These are phyloP conservation scores for Penicillium sclerotigenum DNA, from an alignment of 2,329 filamentous ascomycete genomes.

Conservation along the genomic window DNA sequence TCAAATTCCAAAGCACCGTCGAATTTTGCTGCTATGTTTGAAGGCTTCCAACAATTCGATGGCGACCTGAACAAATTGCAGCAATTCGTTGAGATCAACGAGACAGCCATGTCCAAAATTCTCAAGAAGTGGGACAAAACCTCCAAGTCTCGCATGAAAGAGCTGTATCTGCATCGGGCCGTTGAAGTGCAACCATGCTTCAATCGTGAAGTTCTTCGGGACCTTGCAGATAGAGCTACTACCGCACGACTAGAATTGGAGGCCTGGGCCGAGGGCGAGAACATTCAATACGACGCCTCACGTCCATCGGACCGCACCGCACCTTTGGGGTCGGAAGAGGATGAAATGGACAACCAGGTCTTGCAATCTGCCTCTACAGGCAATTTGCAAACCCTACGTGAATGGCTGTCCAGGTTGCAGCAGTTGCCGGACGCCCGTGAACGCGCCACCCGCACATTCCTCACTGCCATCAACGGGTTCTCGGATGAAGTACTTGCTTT, in stretches of 20 bases:
- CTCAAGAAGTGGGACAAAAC: constrained; percentile 99
- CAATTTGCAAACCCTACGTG: constrained; percentile 71
- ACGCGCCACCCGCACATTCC: constrained; percentile 82
- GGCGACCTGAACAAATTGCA: constrained; percentile 93
- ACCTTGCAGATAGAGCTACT: constrained; percentile 92
- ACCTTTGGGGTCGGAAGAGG: constrained; percentile 69
- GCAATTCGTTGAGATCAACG: constrained; percentile 98
- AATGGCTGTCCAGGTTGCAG: constrained; percentile 72
- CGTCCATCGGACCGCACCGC: constrained; percentile 41
- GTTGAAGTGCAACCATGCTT: constrained; percentile 98
- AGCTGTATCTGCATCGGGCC: constrained; percentile 90
- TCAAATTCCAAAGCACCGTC: constrained; percentile 82
- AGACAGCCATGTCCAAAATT: constrained; percentile 96
- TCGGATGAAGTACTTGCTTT: constrained; percentile 71
- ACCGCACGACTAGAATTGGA: constrained; percentile 93
- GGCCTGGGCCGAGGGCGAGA: constrained; percentile 94
- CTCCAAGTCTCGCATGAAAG: constrained; percentile 97
- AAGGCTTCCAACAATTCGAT: constrained; percentile 96
- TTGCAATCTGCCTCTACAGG: constrained; percentile 79
- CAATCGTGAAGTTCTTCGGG: constrained; percentile 94
- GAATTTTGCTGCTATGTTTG: constrained; percentile 90
- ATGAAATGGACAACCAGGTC: constrained; percentile 83
- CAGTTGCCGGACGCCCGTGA: constrained; percentile 63
- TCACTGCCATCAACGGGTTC: constrained; percentile 83
- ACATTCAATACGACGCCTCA: constrained; percentile 71